Conservation (phyloP, 1,139 yeast genomes). For the Yamadazyma songkhlaensis region DNA sequence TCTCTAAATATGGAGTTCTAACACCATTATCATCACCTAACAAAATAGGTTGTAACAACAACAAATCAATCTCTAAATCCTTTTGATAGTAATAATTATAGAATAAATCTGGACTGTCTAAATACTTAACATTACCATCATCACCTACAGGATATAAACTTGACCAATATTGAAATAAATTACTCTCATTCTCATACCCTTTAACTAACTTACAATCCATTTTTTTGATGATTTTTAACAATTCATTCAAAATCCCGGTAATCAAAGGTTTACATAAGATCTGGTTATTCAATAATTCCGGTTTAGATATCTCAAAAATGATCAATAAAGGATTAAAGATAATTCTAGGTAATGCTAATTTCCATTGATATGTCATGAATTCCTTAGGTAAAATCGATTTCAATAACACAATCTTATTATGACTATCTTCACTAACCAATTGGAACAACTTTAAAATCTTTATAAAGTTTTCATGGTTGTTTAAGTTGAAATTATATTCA, state of each 20-base stretch:
- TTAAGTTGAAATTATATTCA: constrained; percentile 13
- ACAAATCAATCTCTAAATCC: constrained; percentile 65
- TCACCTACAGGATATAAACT: constrained; percentile 35
- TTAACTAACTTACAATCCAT: constrained; percentile 74
- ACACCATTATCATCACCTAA: constrained; percentile 83
- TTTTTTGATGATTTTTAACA: constrained; percentile 68
- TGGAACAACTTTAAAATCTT: constrained; percentile 34
- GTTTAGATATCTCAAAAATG: constrained; percentile 67
- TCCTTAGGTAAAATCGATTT: constrained; percentile 54
- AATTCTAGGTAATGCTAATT: constrained; percentile 72
- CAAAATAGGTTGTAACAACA: constrained; percentile 79
- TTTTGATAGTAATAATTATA: constrained; percentile 57
- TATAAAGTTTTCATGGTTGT: constrained; percentile 21
- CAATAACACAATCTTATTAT: constrained; percentile 37
- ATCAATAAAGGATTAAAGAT: constrained; percentile 76
- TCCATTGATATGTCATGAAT: constrained; percentile 79
- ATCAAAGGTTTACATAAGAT: constrained; percentile 82
- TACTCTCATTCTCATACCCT: constrained; percentile 62
- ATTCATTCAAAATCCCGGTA: constrained; percentile 73
- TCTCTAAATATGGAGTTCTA: constrained; percentile 87
- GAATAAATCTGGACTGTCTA: constrained; percentile 52
- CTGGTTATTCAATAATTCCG: constrained; percentile 56
- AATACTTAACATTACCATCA: constrained; percentile 19
- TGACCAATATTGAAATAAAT: constrained; percentile 54
- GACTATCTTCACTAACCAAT: constrained; percentile 31